Conservation (phyloP, 2,329 filamentous ascomycete genomes). For the Bipolaris cookei region DNA sequence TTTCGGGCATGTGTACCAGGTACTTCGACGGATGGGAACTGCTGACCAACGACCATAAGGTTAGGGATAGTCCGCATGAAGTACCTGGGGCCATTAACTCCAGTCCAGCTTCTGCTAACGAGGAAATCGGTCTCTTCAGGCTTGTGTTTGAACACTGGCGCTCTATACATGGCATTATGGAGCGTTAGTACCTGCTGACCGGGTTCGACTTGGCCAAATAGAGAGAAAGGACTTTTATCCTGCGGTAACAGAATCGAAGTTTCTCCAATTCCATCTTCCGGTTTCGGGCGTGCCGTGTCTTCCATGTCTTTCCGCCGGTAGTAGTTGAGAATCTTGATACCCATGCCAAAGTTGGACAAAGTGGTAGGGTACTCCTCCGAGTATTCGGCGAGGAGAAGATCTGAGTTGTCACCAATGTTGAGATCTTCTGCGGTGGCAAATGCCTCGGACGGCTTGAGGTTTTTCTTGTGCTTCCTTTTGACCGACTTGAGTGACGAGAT, state of each 20-base stretch:
- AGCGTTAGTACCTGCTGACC: conserved; percentile 90
- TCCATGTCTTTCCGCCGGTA: conserved; percentile 83
- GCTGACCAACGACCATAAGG: conserved; percentile 87
- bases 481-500: conserved; percentile 72
- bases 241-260: conserved; percentile 86
- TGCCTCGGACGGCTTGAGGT: conserved; percentile 76
- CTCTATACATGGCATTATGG: conserved; percentile 94
- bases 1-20: conserved; percentile 92
- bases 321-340: conserved; percentile 94
- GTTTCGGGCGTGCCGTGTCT: conserved; percentile 75
- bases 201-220: conserved; percentile 90
- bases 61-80: conserved; percentile 90
- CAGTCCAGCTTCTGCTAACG: conserved; percentile 80
- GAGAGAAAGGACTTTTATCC: conserved; percentile 93
- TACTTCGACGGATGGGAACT: conserved; percentile 89
- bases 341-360: conserved; percentile 97
- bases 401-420: conserved; percentile 86
- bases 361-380: conserved; percentile 92
- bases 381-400: conserved; percentile 88
- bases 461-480: conserved; percentile 81
- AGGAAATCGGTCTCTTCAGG: conserved; percentile 83
- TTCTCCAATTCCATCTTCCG: conserved; percentile 76
- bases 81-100: conserved; percentile 77
- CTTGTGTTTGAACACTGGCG: conserved; percentile 88
- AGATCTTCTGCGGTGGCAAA: conserved; percentile 83